Evolutionary conservation across 2,329 filamentous ascomycete species (phyloP).

Genomic region (Septoria linicola): DNA sequence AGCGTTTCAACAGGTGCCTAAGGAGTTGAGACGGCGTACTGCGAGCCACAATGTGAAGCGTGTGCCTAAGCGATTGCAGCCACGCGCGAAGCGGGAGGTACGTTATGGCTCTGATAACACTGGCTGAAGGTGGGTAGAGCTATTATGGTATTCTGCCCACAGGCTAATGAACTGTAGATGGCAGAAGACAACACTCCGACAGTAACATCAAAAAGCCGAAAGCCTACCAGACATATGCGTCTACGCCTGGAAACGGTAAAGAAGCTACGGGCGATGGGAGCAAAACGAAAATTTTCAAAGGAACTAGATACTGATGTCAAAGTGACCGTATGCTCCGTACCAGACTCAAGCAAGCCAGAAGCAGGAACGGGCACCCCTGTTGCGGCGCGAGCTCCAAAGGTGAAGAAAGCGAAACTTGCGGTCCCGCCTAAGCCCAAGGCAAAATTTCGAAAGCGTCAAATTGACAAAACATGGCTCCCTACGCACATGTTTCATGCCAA

Average conservation of each 20-base stretch:
- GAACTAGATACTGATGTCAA: conserved; percentile 35
- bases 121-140: conserved; percentile 23
- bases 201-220: conserved; percentile 64
- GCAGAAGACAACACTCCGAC: conserved; percentile 86
- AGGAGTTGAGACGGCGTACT: conserved; percentile 78
- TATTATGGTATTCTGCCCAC: neutral
- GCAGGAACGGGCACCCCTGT: conserved; percentile 33
- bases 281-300: conserved; percentile 49
- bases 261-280: conserved; percentile 62
- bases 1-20: conserved; percentile 88
- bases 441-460: conserved; percentile 81
- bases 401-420: conserved; percentile 69
- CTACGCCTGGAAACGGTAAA: conserved; percentile 75
- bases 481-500: conserved; percentile 95
- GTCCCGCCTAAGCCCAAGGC: conserved; percentile 60
- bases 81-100: conserved; percentile 63
- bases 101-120: conserved; percentile 15
- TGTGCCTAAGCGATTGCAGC: conserved; percentile 74
- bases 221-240: conserved; percentile 53
- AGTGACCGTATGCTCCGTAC: conserved; percentile 20
- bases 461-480: conserved; percentile 88
- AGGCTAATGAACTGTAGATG: conserved; percentile 59
- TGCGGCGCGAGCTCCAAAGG: conserved; percentile 56
- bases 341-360: conserved; percentile 21
- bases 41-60: conserved; percentile 94